Evolutionary conservation across 352 stramenopile genomes (phyloP), one percentile per base, ranked within the genome.

Genomic region (Globisporangium yorkense): DNA sequence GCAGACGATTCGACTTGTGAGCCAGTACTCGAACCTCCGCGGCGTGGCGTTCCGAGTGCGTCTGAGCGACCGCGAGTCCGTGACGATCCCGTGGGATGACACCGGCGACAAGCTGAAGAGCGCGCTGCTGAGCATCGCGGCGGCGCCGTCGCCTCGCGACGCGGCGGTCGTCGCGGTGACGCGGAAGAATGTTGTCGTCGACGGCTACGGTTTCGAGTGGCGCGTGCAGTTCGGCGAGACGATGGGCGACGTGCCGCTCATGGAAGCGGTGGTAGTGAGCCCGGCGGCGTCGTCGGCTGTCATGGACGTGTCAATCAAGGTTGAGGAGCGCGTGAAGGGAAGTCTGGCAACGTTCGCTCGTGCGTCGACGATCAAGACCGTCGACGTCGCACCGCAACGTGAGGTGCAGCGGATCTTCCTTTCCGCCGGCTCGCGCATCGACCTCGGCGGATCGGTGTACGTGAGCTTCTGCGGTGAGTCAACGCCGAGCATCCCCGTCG

Each of bases 371-470:
- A 63, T 70, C 20, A 54, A 68, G 7, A 73, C 60, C 5, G 43
- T 87, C 0, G 35, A 50, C 0, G 67, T 88, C 0, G 56, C 27
- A 10, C 64, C 77, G 0, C 18, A 60, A 13, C 54, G 64, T 15
- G 84, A 92, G 57, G 67, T 94, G 1, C 82, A 94, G 40, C 77
- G 88, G n/a, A 57, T 96, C 2, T 82, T 85, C 44, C 69, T 90
- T 43, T 90, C 78, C 35, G 74, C 65, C 0, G 65, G 70, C 31
- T 89, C 74, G 3, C 74, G 70, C n/a, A 67, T 88, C 5, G 80
- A 91, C 45, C 49, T 92, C 0, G 62, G 69, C 8, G 84, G 87
- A 0, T 65, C 59, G 0, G 56, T 95, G n/a, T 65, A 65, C 39
- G 33, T 96, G 31, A 80, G 66, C 21, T 82, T 92, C 59, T 85